Evolutionary conservation across 2,329 filamentous ascomycete species (phyloP).

Genomic region (Aureobasidium sp.): DNA sequence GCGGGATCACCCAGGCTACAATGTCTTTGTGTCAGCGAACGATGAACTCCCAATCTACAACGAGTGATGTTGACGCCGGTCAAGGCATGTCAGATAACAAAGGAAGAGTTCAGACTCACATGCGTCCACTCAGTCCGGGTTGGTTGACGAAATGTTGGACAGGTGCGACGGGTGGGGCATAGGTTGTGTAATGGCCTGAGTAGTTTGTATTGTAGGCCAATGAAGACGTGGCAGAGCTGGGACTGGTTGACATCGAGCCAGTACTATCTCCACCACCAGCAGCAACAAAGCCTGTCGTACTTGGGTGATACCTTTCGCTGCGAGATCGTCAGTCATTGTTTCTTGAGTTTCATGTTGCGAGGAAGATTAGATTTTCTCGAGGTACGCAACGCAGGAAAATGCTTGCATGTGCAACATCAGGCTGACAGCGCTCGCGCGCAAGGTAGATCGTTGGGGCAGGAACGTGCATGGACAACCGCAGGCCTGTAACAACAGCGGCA

Average conservation of each 20-base stretch:
- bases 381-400: conserved; percentile 14
- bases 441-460: conserved; percentile 11
- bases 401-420: conserved; percentile 20
- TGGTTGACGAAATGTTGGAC: conserved; percentile 34
- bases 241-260: conserved; percentile 47
- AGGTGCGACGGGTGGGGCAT: conserved; percentile 28
- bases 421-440: conserved; percentile 17
- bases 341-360: conserved; percentile 13
- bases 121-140: conserved; percentile 34
- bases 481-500: conserved; percentile 7
- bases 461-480: conserved; percentile 12
- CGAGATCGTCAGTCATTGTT: conserved; percentile 20
- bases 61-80: conserved; percentile 16
- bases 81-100: conserved; percentile 10
- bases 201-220: conserved; percentile 35
- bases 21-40: conserved; percentile 17
- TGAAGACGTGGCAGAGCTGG: conserved; percentile 45
- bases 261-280: conserved; percentile 52
- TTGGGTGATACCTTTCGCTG: conserved; percentile 41
- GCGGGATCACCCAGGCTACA: conserved; percentile 12
- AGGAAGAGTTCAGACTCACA: conserved; percentile 38
- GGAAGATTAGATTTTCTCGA: conserved; percentile 2
- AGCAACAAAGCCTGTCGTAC: conserved; percentile 42
- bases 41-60: conserved; percentile 22
- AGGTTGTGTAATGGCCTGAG: conserved; percentile 30